These are phyloP conservation scores for Scleroderma citrinum DNA, from an alignment of 768 basidiomycete genomes.

Conservation along the genomic window DNA sequence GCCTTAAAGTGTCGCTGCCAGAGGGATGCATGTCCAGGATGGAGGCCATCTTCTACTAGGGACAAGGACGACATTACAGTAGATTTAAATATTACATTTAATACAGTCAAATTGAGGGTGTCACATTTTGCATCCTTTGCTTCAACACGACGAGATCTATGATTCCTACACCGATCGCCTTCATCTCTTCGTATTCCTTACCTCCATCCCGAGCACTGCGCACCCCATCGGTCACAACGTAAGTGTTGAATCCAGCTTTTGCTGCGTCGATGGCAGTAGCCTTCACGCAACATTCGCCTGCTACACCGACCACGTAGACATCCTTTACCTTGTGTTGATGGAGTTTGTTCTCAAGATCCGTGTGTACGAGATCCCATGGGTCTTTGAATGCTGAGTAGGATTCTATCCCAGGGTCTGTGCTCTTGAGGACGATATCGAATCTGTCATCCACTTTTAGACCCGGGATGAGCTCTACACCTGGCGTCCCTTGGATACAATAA, in stretches of 20 bases:
- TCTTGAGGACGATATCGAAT: conserved; percentile 47
- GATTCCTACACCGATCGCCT: conserved; percentile 29
- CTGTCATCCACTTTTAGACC: conserved; percentile 39
- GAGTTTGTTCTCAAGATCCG: conserved; percentile 41
- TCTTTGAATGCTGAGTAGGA: conserved; percentile 79
- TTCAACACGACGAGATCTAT: conserved; percentile 27
- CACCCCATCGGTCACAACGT: conserved; percentile 45
- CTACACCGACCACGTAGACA: conserved; percentile 61
- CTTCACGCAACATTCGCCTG: conserved; percentile 76
- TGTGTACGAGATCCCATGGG: conserved; percentile 42
- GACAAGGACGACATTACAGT: no score
- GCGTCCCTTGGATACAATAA: conserved; percentile 61
- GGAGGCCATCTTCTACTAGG: no score
- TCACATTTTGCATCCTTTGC: conserved; percentile 12
- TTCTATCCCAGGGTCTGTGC: conserved; percentile 54
- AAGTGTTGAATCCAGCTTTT: conserved; percentile 41
- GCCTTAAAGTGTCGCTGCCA: no score
- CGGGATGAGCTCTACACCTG: conserved; percentile 56
- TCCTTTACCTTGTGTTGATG: conserved; percentile 42
- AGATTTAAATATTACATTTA: no score
- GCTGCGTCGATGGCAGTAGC: conserved; percentile 49
- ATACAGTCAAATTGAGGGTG: no score
- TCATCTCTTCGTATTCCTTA: conserved; percentile 34
- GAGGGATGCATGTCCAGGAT: no score
- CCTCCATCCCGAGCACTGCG: conserved; percentile 33